phyloP scores from a whole-genome alignment of 306 rosid genomes.

The Cicer chorassanicum region DNA sequence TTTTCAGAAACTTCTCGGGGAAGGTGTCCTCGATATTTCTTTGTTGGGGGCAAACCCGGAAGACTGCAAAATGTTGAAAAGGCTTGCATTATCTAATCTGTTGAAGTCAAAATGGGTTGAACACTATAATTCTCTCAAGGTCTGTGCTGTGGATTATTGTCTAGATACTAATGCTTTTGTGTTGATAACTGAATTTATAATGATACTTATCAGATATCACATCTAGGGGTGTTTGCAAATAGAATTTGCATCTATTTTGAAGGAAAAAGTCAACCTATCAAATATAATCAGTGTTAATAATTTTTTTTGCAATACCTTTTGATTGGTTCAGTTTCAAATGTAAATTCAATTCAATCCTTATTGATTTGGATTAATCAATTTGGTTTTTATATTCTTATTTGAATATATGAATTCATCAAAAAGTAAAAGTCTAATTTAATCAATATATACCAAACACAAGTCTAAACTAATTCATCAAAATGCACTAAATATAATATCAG shows the following conservation, averaged over 20 bases:
- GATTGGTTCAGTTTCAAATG: conserved; percentile 13
- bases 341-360: background rate
- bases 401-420: background rate
- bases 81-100: conserved; percentile 65
- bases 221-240: background rate
- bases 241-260: background rate
- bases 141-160: conserved; percentile 50
- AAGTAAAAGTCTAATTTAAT: background rate
- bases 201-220: background rate
- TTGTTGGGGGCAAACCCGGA: conserved; percentile 60
- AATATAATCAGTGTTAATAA: background rate
- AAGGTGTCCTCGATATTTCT: conserved; percentile 82
- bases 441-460: background rate
- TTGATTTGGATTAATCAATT: background rate
- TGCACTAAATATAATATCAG: background rate
- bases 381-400: background rate
- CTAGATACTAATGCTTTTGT: conserved; percentile 9
- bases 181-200: background rate
- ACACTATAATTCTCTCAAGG: conserved; percentile 77
- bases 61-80: conserved; percentile 76
- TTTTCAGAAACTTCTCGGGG: conserved; percentile 82
- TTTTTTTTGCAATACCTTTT: background rate
- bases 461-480: background rate
- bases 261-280: background rate
- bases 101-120: conserved; percentile 83